Percentiles rank a stretch among this genome's conserved stretches.
Evolutionary conservation across 2,329 filamentous ascomycete species (phyloP).

Genomic region (Colletotrichum lupini): DNA sequence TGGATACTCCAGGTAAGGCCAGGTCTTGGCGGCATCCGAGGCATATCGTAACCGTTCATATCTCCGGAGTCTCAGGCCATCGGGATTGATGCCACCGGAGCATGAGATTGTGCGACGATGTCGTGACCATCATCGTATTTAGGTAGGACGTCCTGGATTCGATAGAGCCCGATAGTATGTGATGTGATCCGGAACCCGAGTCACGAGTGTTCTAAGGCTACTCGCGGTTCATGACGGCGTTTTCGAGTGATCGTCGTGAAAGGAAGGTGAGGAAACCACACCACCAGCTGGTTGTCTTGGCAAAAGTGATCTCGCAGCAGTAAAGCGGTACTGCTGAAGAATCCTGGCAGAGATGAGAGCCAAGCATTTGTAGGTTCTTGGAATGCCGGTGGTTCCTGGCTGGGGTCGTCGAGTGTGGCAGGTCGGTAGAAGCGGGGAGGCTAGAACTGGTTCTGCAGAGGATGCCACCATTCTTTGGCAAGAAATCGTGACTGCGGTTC

Average conservation of each 20-base stretch:
- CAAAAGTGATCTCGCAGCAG: background rate
- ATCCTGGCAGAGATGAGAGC: background rate
- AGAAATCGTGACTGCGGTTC: background rate
- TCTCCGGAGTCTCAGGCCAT: background rate
- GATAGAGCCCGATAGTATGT: background rate
- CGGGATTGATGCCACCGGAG: background rate
- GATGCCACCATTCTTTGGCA: background rate
- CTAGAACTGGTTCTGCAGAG: background rate
- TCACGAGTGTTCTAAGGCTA: background rate
- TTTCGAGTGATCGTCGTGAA: background rate
- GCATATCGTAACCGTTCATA: background rate
- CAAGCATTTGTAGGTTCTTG: background rate
- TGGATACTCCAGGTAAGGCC: background rate
- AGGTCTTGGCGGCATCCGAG: background rate
- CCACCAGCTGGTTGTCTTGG: slow-evolving; percentile 1
- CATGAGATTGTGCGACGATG: background rate
- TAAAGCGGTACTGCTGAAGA: background rate
- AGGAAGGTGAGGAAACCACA: slow-evolving; percentile 1
- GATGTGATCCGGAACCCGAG: background rate
- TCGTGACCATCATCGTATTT: background rate
- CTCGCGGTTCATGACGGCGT: background rate
- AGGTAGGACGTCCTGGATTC: no score
- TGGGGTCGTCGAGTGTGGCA: background rate
- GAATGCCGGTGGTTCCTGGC: slow-evolving; percentile 11
- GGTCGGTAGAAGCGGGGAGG: background rate